Percentiles rank a stretch among this genome's conserved stretches.
Conservation (phyloP, 1,284 basidiomycete species). For the Calocybe gambosa region DNA sequence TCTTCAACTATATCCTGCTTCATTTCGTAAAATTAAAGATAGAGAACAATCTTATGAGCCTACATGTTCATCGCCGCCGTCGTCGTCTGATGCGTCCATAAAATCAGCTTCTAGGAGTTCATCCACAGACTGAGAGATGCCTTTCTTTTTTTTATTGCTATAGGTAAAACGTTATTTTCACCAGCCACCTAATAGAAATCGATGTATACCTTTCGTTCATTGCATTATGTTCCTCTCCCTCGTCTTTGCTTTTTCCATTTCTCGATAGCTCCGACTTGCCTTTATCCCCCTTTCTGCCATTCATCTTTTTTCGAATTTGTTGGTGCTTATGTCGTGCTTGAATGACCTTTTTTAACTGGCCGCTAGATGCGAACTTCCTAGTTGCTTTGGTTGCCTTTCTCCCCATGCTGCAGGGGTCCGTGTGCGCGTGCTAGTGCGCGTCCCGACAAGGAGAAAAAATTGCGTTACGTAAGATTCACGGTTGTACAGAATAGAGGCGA, state of each 20-base stretch:
- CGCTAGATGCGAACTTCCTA: constrained; percentile 83
- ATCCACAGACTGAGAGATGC: constrained; percentile 76
- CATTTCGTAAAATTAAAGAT: constrained; percentile 14
- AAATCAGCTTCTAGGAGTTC: constrained; percentile 76
- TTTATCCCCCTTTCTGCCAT: constrained; percentile 48
- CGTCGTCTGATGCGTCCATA: constrained; percentile 48
- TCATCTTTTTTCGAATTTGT: constrained; percentile 66
- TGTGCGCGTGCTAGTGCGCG: too few species aligned
- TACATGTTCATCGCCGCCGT: constrained; percentile 21
- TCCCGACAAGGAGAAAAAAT: constrained; percentile 13
- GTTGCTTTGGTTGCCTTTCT: constrained; percentile 66
- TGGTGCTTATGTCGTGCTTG: constrained; percentile 73
- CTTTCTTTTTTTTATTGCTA: constrained; percentile 27
- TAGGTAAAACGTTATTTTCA: neutral
- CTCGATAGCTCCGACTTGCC: constrained; percentile 25
- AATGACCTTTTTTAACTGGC: constrained; percentile 82
- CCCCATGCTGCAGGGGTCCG: constrained; percentile 21
- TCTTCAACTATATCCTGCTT: constrained; percentile 40
- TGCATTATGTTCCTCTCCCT: constrained; percentile 31
- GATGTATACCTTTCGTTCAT: constrained; percentile 27
- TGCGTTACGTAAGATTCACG: constrained; percentile 10
- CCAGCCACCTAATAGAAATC: neutral
- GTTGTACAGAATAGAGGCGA: neutral
- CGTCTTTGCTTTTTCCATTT: constrained; percentile 19
- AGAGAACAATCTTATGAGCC: constrained; percentile 15